phyloP scores from a whole-genome alignment of 805 yeast species.

The Sungouiella thailandica region DNA sequence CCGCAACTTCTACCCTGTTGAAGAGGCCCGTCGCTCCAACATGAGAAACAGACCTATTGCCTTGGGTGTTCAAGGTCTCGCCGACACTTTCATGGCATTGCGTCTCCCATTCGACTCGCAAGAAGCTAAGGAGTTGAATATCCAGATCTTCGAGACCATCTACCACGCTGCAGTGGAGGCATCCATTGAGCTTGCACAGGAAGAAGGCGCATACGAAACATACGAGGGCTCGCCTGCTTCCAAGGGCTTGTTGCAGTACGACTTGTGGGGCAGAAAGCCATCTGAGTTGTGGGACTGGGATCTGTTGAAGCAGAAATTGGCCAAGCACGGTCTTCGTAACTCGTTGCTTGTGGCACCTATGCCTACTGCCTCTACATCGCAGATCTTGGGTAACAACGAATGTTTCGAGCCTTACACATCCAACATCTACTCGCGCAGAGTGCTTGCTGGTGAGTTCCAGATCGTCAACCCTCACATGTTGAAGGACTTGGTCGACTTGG shows the following conservation, averaged over 20 bases:
- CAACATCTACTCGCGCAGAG: conserved; percentile 59
- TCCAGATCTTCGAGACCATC: conserved; percentile 57
- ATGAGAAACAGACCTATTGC: conserved; percentile 60
- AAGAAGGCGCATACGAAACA: conserved; percentile 47
- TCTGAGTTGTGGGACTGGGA: conserved; percentile 59
- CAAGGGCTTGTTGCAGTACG: conserved; percentile 52
- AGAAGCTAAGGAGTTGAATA: conserved; percentile 52
- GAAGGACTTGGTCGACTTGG: conserved; percentile 53
- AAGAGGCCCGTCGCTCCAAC: conserved; percentile 49
- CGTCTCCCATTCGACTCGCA: conserved; percentile 55
- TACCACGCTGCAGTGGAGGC: conserved; percentile 58
- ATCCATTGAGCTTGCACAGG: conserved; percentile 48
- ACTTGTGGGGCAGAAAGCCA: conserved; percentile 56
- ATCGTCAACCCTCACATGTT: conserved; percentile 56
- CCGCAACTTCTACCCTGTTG: conserved; percentile 52
- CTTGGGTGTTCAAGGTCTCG: conserved; percentile 60
- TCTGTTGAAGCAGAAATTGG: conserved; percentile 43
- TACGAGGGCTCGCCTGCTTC: conserved; percentile 58
- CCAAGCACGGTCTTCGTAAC: conserved; percentile 50
- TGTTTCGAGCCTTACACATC: conserved; percentile 63
- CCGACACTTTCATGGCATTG: conserved; percentile 53
- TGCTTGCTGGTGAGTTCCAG: conserved; percentile 60
- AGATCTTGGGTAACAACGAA: conserved; percentile 56
- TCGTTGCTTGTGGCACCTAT: conserved; percentile 59
- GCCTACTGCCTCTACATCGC: conserved; percentile 68